Conservation (phyloP, 202 grass and related monocot genomes). For the Setaria viridis region DNA sequence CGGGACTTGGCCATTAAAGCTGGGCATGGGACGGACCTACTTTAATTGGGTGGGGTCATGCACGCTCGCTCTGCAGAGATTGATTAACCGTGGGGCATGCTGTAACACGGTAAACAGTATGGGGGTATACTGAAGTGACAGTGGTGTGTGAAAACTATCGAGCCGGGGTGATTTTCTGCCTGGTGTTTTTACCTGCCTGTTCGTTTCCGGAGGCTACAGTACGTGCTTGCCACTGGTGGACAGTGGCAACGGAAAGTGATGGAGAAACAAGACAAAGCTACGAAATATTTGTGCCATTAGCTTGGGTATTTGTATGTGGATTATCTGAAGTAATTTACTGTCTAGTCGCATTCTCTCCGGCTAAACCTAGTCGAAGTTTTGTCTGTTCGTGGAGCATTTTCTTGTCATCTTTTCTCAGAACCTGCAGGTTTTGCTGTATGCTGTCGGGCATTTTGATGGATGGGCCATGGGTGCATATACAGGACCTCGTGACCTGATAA, state of each 20-base stretch:
- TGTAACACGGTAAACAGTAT: background rate
- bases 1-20: slow-evolving; percentile 26
- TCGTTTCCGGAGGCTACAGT: slow-evolving; percentile 34
- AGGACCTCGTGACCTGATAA: slow-evolving; percentile 37
- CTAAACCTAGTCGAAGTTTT: background rate
- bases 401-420: slow-evolving; percentile 1
- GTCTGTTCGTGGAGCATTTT: background rate
- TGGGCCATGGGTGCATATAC: background rate
- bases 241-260: slow-evolving; percentile 32
- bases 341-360: background rate
- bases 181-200: slow-evolving; percentile 33
- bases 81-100: slow-evolving; percentile 22
- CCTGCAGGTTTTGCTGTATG: background rate
- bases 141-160: background rate
- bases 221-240: background rate
- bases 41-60: slow-evolving; percentile 45
- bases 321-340: background rate
- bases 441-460: background rate
- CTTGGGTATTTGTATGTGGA: slow-evolving; percentile 1
- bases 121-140: slow-evolving; percentile 18
- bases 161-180: background rate
- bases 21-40: background rate
- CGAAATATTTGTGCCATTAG: background rate
- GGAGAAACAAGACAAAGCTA: background rate
- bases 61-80: background rate